Percentiles rank a stretch among this genome's conserved stretches.
Conservation (phyloP, 441 rosid species). For the Gossypium trilobum region DNA sequence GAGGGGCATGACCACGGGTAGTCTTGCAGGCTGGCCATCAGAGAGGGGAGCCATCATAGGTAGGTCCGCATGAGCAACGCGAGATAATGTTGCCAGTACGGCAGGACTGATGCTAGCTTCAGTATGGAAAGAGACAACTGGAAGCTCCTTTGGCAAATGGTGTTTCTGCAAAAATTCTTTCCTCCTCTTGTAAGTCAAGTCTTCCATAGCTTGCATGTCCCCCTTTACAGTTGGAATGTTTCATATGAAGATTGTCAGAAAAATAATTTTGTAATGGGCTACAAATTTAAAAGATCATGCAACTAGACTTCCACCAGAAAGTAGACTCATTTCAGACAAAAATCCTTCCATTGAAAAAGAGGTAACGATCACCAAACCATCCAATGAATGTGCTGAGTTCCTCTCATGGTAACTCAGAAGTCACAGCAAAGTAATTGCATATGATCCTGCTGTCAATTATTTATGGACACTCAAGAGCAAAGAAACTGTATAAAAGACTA, state of each 20-base stretch:
- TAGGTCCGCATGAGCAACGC: conserved; percentile 81
- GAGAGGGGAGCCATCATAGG: conserved; percentile 36
- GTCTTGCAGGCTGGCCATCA: conserved; percentile 45
- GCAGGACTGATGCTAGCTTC: conserved; percentile 80
- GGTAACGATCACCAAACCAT: background rate
- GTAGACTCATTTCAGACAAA: background rate
- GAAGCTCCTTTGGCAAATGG: conserved; percentile 65
- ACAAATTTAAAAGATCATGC: background rate
- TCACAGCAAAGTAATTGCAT: background rate
- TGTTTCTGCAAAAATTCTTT: conserved; percentile 63
- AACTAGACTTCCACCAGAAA: background rate
- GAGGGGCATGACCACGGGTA: conserved; percentile 83
- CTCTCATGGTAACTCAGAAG: conserved; percentile 1
- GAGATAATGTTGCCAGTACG: conserved; percentile 71
- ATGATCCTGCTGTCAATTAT: background rate
- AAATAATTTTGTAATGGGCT: background rate
- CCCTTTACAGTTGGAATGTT: conserved; percentile 39
- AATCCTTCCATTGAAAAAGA: background rate
- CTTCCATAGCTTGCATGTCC: conserved; percentile 85
- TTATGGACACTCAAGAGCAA: background rate
- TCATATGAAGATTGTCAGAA: background rate
- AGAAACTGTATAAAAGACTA: background rate
- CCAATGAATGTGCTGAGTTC: background rate
- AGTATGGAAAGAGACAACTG: conserved; percentile 76
- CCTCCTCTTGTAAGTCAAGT: conserved; percentile 80